These are phyloP conservation scores for Cystoderma amianthinum DNA, from an alignment of 768 basidiomycete genomes.

Conservation along the genomic window DNA sequence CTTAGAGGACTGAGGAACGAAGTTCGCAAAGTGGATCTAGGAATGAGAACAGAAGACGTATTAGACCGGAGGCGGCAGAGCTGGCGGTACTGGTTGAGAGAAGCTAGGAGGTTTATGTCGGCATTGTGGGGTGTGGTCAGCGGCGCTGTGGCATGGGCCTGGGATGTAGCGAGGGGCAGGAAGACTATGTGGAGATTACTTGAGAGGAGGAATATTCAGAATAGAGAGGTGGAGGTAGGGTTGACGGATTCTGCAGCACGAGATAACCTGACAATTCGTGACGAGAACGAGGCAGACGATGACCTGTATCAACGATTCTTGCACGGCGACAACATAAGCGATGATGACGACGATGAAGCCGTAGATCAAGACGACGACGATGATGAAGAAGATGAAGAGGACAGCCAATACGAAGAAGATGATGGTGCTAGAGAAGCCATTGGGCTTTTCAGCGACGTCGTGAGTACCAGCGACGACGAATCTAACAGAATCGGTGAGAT, in stretches of 20 bases:
- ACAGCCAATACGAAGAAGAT: conserved; percentile 14
- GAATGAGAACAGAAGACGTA: conserved; percentile 2
- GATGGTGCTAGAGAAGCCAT: conserved; percentile 30
- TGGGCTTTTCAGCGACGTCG: conserved; percentile 50
- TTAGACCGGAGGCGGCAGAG: conserved; percentile 7
- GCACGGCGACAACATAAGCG: conserved; percentile 45
- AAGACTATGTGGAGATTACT: conserved; percentile 6
- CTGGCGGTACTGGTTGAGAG: conserved; percentile 12
- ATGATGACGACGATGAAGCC: conserved; percentile 28
- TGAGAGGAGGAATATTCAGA: conserved; percentile 5
- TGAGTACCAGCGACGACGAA: conserved; percentile 10
- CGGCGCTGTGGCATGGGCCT: conserved; percentile 13
- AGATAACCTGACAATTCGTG: conserved; percentile 7
- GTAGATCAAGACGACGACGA: conserved; percentile 21
- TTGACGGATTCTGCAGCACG: not conserved
- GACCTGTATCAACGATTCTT: conserved; percentile 52
- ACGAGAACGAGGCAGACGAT: conserved; percentile 18
- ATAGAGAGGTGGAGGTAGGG: conserved; percentile 7
- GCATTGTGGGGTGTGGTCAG: conserved; percentile 17
- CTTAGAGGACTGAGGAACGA: conserved; percentile 16
- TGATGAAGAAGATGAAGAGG: conserved; percentile 15
- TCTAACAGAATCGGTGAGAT: conserved; percentile 13
- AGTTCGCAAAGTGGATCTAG: conserved; percentile 18
- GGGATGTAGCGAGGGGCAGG: conserved; percentile 11
- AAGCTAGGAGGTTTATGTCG: conserved; percentile 10